Evolutionary conservation across 352 stramenopile genomes (phyloP).

Genomic region (Elongisporangium prolatum): DNA sequence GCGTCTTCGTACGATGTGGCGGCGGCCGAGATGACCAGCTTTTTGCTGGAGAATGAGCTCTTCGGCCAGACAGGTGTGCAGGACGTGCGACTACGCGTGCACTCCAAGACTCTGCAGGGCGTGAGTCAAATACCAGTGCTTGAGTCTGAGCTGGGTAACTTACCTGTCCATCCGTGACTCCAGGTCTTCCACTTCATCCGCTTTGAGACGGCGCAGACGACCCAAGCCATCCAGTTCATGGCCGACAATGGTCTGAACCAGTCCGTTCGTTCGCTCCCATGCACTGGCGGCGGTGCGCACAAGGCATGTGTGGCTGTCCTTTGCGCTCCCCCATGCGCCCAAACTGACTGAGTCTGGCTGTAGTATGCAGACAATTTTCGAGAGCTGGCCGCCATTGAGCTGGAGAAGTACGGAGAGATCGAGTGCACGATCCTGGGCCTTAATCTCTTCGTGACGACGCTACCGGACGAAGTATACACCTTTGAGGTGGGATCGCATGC

Average conservation of each 20-base stretch:
- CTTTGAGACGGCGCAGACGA: constrained; percentile 76
- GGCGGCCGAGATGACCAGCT: constrained; percentile 80
- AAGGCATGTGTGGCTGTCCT: constrained; percentile 40
- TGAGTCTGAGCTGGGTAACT: background rate
- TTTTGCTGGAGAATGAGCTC: constrained; percentile 72
- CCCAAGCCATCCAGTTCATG: constrained; percentile 75
- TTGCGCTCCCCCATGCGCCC: background rate
- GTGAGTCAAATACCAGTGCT: constrained; percentile 18
- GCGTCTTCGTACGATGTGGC: constrained; percentile 76
- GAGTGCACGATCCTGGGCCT: constrained; percentile 96
- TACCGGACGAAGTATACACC: constrained; percentile 97
- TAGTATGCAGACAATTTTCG: constrained; percentile 71
- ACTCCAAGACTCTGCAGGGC: constrained; percentile 87
- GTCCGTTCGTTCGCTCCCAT: constrained; percentile 70
- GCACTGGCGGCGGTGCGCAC: constrained; percentile 78
- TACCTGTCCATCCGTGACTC: constrained; percentile 1
- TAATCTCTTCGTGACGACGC: constrained; percentile 94
- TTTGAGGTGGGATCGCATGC: constrained; percentile 81
- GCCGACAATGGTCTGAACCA: constrained; percentile 74
- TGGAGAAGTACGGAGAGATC: constrained; percentile 92
- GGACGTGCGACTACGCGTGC: constrained; percentile 84
- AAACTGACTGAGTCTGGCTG: background rate
- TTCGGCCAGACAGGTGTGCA: constrained; percentile 84
- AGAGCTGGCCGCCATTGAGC: constrained; percentile 75
- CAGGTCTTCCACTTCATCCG: constrained; percentile 96